Conservation (phyloP, 2,329 filamentous ascomycete genomes). For the Scedosporium aurantiacum region DNA sequence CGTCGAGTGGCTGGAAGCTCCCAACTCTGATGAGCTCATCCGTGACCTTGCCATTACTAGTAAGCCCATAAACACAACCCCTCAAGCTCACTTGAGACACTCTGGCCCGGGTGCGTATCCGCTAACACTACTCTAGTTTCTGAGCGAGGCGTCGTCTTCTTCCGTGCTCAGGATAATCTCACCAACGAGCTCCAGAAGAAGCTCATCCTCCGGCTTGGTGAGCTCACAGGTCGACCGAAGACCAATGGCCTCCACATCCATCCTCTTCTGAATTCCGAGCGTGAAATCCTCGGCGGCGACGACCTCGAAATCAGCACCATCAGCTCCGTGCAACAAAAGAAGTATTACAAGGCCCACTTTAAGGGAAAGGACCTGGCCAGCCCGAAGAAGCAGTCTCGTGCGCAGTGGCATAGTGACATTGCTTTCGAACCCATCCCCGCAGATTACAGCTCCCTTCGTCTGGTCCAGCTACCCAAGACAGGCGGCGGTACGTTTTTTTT, state of each 20-base stretch:
- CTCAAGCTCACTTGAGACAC: not conserved
- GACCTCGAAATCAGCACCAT: constrained; percentile 56
- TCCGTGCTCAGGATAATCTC: constrained; percentile 51
- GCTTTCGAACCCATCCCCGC: constrained; percentile 52
- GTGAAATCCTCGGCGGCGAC: constrained; percentile 37
- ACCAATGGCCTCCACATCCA: constrained; percentile 50
- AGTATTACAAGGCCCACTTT: constrained; percentile 33
- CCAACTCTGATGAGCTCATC: constrained; percentile 51
- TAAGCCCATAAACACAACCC: constrained; percentile 21
- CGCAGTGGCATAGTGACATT: constrained; percentile 53
- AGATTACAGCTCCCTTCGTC: constrained; percentile 49
- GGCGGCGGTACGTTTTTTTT: constrained; percentile 32
- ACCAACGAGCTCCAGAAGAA: constrained; percentile 55
- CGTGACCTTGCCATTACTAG: constrained; percentile 58
- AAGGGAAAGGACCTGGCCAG: constrained; percentile 15
- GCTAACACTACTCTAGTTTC: constrained; percentile 39
- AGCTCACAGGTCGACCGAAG: constrained; percentile 44
- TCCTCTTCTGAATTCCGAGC: constrained; percentile 41
- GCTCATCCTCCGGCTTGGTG: constrained; percentile 48
- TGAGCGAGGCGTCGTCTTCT: constrained; percentile 59
- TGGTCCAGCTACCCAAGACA: constrained; percentile 41
- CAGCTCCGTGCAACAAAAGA: constrained; percentile 42
- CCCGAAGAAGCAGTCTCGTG: constrained; percentile 31
- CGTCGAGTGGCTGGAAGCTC: constrained; percentile 47
- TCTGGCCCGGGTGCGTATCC: not conserved